Evolutionary conservation across 208 protist genomes (phyloP).

Genomic region (Leishmania braziliensis): DNA sequence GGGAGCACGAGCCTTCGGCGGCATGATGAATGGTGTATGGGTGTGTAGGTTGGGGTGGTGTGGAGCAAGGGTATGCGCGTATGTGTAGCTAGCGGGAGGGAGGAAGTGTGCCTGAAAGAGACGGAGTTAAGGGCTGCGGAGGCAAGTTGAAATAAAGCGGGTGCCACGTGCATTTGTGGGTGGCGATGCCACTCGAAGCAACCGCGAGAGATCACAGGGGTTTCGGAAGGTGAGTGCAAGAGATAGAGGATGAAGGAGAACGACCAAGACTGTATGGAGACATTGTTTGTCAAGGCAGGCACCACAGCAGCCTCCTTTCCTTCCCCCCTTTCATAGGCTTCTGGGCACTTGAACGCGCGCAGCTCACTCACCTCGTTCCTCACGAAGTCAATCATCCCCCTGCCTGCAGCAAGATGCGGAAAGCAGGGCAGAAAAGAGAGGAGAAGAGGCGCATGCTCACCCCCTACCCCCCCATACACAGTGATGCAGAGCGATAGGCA

Average conservation of each 20-base stretch:
- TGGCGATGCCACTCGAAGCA: neutral
- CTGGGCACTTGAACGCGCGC: neutral
- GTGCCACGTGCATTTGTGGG: neutral
- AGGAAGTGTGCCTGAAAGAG: neutral
- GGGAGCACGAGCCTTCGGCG: conserved; percentile 68
- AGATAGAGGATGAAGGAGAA: neutral
- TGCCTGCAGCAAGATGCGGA: neutral
- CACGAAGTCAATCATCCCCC: too few relatives aligned
- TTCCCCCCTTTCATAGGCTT: neutral
- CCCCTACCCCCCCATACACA: too few relatives aligned
- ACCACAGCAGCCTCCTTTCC: neutral
- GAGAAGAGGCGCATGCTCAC: neutral
- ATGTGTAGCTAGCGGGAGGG: neutral
- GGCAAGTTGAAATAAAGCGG: neutral
- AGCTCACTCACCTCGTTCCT: neutral
- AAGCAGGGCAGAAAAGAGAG: neutral
- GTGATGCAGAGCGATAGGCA: too few relatives aligned
- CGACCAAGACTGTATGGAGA: neutral
- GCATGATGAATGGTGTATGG: conserved; percentile 39
- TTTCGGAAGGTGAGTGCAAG: neutral
- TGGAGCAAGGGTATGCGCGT: neutral
- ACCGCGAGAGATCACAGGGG: neutral
- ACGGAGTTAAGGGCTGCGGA: neutral
- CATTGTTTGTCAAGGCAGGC: neutral
- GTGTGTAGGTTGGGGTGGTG: conserved; percentile 3